These are phyloP conservation scores for Arthrobotrys sinensis DNA, from an alignment of 2,329 filamentous ascomycete genomes.

Conservation along the genomic window DNA sequence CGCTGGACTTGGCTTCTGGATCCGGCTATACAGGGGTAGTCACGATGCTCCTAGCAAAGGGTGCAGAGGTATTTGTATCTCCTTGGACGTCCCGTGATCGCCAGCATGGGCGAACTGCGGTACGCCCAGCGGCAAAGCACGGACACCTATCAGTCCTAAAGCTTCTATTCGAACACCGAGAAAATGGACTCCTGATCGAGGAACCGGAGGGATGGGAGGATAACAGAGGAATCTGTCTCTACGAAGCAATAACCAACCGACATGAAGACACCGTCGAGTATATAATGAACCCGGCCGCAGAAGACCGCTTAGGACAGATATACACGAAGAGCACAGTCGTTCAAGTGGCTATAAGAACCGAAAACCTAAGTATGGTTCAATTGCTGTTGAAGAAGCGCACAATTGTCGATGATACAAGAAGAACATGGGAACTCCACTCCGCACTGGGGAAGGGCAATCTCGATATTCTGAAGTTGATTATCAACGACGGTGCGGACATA, in stretches of 20 bases:
- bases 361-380: constrained; percentile 31
- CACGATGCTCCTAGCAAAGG: constrained; percentile 6
- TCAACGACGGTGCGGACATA: constrained; percentile 18
- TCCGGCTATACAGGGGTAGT: constrained; percentile 4
- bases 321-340: constrained; percentile 6
- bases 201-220: constrained; percentile 5
- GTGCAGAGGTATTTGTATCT: constrained; percentile 18
- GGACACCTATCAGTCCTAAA: constrained; percentile 30
- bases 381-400: constrained; percentile 23
- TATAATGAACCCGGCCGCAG: constrained; percentile 13
- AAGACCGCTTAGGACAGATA: constrained; percentile 7
- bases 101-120: constrained; percentile 26
- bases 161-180: constrained; percentile 20
- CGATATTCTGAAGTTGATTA: constrained; percentile 16
- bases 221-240: constrained; percentile 22
- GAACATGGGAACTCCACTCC: constrained; percentile 29
- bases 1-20: constrained; percentile 41
- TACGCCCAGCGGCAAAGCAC: constrained; percentile 20
- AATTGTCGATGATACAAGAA: not conserved
- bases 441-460: constrained; percentile 31
- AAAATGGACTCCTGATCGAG: not conserved
- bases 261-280: constrained; percentile 29
- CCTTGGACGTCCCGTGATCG: constrained; percentile 11
- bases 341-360: constrained; percentile 22
- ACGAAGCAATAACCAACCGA: constrained; percentile 16